Conservation (phyloP, 1,139 yeast genomes). For the Yamadazyma oceani region DNA sequence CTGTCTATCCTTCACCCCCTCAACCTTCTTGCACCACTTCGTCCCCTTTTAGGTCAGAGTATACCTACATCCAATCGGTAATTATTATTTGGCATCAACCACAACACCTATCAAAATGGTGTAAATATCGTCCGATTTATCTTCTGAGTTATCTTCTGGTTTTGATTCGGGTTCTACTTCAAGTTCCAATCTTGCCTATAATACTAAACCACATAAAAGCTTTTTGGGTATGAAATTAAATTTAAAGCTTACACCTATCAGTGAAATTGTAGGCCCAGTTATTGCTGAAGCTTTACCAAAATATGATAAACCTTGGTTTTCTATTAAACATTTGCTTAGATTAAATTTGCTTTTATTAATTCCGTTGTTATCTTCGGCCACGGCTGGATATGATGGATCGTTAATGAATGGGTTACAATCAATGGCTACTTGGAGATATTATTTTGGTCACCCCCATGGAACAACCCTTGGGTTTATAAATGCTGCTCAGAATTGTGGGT, state of each 20-base stretch:
- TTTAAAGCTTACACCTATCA: constrained; percentile 10
- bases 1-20: not conserved
- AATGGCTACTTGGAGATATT: constrained; percentile 15
- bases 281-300: constrained; percentile 17
- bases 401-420: constrained; percentile 21
- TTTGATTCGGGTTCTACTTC: not conserved
- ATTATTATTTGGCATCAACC: no score
- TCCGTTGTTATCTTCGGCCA: constrained; percentile 17
- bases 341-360: constrained; percentile 14
- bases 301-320: constrained; percentile 16
- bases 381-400: constrained; percentile 23
- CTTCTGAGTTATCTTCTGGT: not conserved
- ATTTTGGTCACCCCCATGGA: constrained; percentile 17
- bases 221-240: constrained; percentile 6
- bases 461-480: constrained; percentile 24
- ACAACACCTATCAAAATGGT: not conserved
- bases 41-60: not conserved
- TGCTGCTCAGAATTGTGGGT: constrained; percentile 20
- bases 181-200: no score
- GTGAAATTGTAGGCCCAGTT: constrained; percentile 20
- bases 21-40: not conserved
- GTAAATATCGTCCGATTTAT: not conserved
- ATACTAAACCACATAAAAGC: not conserved
- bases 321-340: constrained; percentile 12
- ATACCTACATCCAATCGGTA: not conserved